Evolutionary conservation across 2,329 filamentous ascomycete species (phyloP).

Genomic region (Cladosporium sphaerospermum): DNA sequence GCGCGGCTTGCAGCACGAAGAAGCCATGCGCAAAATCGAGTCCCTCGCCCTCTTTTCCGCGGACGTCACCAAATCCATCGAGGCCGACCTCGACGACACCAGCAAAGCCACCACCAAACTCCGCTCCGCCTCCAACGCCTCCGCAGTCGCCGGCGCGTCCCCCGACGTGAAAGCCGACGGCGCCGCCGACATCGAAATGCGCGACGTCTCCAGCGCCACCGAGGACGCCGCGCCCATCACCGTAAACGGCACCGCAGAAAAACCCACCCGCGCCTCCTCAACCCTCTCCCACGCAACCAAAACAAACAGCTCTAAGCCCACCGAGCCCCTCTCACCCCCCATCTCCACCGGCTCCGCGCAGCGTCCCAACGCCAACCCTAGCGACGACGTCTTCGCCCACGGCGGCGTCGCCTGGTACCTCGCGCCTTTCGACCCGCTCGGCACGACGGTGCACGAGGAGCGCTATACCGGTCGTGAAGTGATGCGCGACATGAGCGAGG

Average conservation of each 20-base stretch:
- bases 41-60: constrained; percentile 52
- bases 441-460: constrained; percentile 73
- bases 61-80: constrained; percentile 39
- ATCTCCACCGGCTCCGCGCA: constrained; percentile 36
- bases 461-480: constrained; percentile 67
- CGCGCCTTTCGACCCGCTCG: constrained; percentile 68
- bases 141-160: constrained; percentile 34
- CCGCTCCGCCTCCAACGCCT: constrained; percentile 31
- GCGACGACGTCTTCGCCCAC: constrained; percentile 40
- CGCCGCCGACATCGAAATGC: constrained; percentile 23
- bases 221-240: constrained; percentile 24
- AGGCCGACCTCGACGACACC: constrained; percentile 50
- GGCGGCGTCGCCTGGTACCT: constrained; percentile 89
- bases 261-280: constrained; percentile 20
- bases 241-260: constrained; percentile 7
- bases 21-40: constrained; percentile 67
- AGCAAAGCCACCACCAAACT: constrained; percentile 22
- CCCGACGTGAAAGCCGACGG: constrained; percentile 19
- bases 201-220: constrained; percentile 16
- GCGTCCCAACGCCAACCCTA: constrained; percentile 28
- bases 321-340: constrained; percentile 30
- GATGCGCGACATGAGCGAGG: constrained; percentile 67
- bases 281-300: constrained; percentile 11
- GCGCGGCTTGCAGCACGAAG: constrained; percentile 61
- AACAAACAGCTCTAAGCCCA: constrained; percentile 19